Conservation (phyloP, 768 basidiomycete species). For the Pleurotus giganteus region DNA sequence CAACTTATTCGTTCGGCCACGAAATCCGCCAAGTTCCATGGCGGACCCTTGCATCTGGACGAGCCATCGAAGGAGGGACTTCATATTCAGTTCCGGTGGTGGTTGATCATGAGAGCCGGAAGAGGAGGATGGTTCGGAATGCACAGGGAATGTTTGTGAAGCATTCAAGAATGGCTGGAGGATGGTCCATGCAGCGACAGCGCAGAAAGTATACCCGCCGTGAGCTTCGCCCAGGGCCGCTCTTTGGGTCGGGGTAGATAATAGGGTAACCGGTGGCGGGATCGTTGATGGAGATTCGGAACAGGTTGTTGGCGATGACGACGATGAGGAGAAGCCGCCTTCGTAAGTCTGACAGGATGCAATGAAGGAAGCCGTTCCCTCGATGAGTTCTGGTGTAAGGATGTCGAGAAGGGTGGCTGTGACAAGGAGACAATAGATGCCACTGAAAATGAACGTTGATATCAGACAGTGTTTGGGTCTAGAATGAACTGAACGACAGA, state of each 20-base stretch:
- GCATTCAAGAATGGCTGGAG: too few relatives aligned
- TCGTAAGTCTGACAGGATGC: conserved; percentile 96
- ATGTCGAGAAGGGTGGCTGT: conserved; percentile 82
- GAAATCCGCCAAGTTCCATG: conserved; percentile 88
- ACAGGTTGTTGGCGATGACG: conserved; percentile 74
- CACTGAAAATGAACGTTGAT: conserved; percentile 48
- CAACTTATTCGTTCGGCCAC: conserved; percentile 94
- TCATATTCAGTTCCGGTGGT: conserved; percentile 44
- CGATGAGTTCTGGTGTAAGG: conserved; percentile 86
- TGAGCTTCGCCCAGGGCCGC: conserved; percentile 94
- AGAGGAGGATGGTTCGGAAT: too few relatives aligned
- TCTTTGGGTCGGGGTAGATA: conserved; percentile 45
- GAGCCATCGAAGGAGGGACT: conserved; percentile 73
- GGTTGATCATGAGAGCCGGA: too few relatives aligned
- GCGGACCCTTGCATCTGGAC: conserved; percentile 82
- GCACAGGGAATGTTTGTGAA: too few relatives aligned
- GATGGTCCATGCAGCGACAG: conserved; percentile 74
- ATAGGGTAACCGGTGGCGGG: conserved; percentile 29
- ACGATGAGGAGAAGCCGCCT: conserved; percentile 86
- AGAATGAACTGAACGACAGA: conserved; percentile 30
- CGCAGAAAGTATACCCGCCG: conserved; percentile 96
- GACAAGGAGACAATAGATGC: conserved; percentile 88
- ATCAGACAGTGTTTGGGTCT: not conserved
- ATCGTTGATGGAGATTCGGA: conserved; percentile 30
- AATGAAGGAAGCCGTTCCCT: conserved; percentile 75